These are phyloP conservation scores for Phytophthora boehmeriae DNA, from an alignment of 352 stramenopile genomes.

Conservation along the genomic window DNA sequence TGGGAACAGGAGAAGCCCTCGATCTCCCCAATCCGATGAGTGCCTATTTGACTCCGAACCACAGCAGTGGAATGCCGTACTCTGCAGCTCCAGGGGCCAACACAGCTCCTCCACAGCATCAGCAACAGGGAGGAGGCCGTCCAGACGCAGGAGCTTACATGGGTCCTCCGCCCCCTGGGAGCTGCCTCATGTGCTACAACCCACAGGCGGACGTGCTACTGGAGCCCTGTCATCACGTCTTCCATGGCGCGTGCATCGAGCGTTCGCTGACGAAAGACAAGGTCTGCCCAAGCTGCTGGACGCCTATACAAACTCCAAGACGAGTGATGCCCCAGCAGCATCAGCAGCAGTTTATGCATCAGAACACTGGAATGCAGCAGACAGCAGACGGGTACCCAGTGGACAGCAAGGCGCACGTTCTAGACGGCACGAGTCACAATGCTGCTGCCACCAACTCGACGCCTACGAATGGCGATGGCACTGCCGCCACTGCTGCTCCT, in stretches of 20 bases:
- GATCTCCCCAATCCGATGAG: constrained; percentile 29
- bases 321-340: constrained; percentile 40
- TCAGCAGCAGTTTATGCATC: constrained; percentile 20
- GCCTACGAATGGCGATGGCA: constrained; percentile 4
- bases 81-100: no score
- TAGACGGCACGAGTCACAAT: constrained; percentile 19
- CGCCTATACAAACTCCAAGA: constrained; percentile 66
- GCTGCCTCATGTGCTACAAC: constrained; percentile 48
- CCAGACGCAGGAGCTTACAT: constrained; percentile 15
- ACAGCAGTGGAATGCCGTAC: constrained; percentile 20
- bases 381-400: constrained; percentile 10
- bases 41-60: constrained; percentile 26
- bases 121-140: constrained; percentile 5
- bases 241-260: constrained; percentile 81
- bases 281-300: constrained; percentile 77
- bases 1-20: constrained; percentile 45
- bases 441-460: constrained; percentile 6
- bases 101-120: constrained; percentile 9
- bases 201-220: constrained; percentile 48
- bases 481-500: background rate
- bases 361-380: constrained; percentile 12
- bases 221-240: constrained; percentile 79
- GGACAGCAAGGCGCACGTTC: constrained; percentile 31
- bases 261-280: constrained; percentile 78
- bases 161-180: constrained; percentile 18